Conservation (phyloP, 2,329 filamentous ascomycete genomes). For the Fusarium sp. region DNA sequence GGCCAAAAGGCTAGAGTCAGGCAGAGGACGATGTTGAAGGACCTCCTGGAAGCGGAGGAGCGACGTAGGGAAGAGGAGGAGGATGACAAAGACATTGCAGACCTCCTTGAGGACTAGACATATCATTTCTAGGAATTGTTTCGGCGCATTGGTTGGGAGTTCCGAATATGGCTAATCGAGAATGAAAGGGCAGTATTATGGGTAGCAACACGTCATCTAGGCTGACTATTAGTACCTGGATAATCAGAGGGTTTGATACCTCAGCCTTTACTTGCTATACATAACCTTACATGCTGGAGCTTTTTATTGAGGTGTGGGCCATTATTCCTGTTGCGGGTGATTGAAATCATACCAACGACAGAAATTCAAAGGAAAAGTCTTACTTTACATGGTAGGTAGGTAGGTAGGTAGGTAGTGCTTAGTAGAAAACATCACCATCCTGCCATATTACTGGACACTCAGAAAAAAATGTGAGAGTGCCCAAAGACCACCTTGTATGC, state of each 20-base stretch:
- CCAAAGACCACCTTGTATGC: too few species aligned
- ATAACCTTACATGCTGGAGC: neutral
- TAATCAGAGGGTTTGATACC: neutral
- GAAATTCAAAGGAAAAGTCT: too few species aligned
- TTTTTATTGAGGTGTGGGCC: neutral
- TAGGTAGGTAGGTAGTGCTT: too few species aligned
- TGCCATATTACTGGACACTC: too few species aligned
- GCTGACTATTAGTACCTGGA: neutral
- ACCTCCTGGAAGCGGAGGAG: constrained; percentile 74
- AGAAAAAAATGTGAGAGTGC: too few species aligned
- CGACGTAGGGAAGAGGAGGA: constrained; percentile 71
- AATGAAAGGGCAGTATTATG: constrained; percentile 4
- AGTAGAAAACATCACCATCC: too few species aligned
- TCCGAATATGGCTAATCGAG: constrained; percentile 7
- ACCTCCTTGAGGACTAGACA: constrained; percentile 71
- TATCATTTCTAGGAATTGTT: neutral
- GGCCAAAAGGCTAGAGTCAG: constrained; percentile 78
- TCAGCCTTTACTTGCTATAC: neutral
- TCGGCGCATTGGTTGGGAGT: constrained; percentile 11
- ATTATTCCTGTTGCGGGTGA: too few species aligned
- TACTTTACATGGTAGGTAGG: too few species aligned
- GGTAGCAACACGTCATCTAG: constrained; percentile 4
- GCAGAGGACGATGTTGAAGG: constrained; percentile 76
- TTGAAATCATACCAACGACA: neutral
- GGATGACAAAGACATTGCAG: constrained; percentile 81